Evolutionary conservation across 192 early-diverging fungal species (phyloP).

Genomic region (Chytriomyces confervae): DNA sequence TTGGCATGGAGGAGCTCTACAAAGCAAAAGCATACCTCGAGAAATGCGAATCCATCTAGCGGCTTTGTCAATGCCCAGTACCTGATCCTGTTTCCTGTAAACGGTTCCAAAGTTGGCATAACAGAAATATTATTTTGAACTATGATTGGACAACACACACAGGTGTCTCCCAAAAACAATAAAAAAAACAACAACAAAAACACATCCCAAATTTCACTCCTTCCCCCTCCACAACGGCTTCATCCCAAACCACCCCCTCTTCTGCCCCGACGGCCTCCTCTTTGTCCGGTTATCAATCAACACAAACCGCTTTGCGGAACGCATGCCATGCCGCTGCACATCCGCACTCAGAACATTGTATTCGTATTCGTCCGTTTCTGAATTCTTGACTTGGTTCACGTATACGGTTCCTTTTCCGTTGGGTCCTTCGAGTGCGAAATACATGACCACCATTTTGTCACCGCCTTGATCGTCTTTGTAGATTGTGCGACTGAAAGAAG

Average conservation of each 20-base stretch:
- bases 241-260: conserved; percentile 27
- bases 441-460: conserved; percentile 33
- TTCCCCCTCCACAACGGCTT: not conserved
- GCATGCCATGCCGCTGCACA: conserved; percentile 24
- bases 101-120: too few species aligned
- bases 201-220: not conserved
- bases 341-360: conserved; percentile 33
- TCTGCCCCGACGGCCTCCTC: not conserved
- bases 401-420: conserved; percentile 33
- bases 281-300: conserved; percentile 29
- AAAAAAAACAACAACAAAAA: not conserved
- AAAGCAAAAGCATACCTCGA: too few species aligned
- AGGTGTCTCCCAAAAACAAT: not conserved
- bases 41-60: too few species aligned
- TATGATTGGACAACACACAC: too few species aligned
- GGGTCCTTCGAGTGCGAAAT: conserved; percentile 29
- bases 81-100: too few species aligned
- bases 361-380: conserved; percentile 27
- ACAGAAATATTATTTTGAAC: too few species aligned
- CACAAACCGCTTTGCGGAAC: conserved; percentile 20
- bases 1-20: too few species aligned
- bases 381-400: conserved; percentile 33
- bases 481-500: conserved; percentile 11
- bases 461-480: conserved; percentile 29
- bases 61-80: too few species aligned